phyloP scores from a whole-genome alignment of 495 filamentous ascomycete genomes.

The Hapsidospora chrysogenum region DNA sequence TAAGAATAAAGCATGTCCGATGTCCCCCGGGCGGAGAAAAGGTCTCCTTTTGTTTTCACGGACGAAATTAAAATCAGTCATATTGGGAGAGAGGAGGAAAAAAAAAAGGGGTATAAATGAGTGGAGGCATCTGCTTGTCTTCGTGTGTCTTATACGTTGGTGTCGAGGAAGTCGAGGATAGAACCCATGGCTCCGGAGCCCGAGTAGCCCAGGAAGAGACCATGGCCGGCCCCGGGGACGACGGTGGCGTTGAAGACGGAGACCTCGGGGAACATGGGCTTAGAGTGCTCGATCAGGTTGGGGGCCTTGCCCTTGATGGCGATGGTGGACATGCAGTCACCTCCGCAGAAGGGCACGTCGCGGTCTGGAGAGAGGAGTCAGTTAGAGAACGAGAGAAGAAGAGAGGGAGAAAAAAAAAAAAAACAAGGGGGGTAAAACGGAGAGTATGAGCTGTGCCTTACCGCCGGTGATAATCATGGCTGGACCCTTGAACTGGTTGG shows the following conservation, averaged over 20 bases:
- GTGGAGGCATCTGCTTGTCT: too few species aligned
- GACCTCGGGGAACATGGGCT: conserved; percentile 23
- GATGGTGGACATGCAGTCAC: conserved; percentile 27
- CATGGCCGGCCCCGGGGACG: conserved; percentile 33
- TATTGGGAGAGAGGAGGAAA: too few species aligned
- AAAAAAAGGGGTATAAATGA: too few species aligned
- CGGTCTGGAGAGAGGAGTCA: conserved; percentile 11
- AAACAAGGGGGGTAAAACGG: too few species aligned
- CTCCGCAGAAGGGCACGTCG: conserved; percentile 35
- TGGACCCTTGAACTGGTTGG: conserved; percentile 23
- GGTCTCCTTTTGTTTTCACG: too few species aligned
- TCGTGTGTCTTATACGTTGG: neutral
- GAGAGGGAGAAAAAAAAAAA: too few species aligned
- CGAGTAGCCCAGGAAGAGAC: conserved; percentile 21
- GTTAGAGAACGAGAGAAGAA: too few species aligned
- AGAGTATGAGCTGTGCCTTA: neutral
- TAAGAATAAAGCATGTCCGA: too few species aligned
- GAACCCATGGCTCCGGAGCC: neutral
- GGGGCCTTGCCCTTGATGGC: conserved; percentile 5
- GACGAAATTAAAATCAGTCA: too few species aligned
- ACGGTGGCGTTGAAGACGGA: conserved; percentile 25
- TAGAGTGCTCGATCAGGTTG: conserved; percentile 22
- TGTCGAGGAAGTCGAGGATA: conserved; percentile 1
- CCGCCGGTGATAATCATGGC: conserved; percentile 29
- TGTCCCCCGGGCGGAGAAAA: too few species aligned